Evolutionary conservation across 2,329 filamentous ascomycete genomes (phyloP), one percentile per base, ranked within the genome.

Genomic region (Capronia americana): DNA sequence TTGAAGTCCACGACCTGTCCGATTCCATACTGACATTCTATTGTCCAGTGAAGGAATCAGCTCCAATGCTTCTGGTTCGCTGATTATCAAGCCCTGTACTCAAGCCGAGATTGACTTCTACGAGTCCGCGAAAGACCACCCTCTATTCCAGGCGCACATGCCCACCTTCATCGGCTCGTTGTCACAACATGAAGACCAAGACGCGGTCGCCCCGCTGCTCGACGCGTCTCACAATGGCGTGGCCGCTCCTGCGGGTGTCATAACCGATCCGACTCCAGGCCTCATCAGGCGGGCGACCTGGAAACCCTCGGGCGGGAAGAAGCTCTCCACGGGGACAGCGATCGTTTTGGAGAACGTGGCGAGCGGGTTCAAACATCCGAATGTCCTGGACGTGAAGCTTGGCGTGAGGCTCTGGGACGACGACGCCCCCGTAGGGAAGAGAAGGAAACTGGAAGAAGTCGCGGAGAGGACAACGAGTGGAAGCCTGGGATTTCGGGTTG

Each of bases 11-110:
- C 20, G n/a, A 8, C 17, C 24, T 51, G 20, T 24, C 10, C 14
- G 6, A 20, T 34, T n/a, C 57, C 3, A 38, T 63, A 58, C 69
- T 64, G 65, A 65, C 64, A 32, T 54, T 50, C 68, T 55, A 48
- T 57, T 41, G 17, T 69, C 54, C 75, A 97, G 93, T 80, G 93
- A 96, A 72, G 95, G 95, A 70, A 94, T 96, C 55, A 87, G 96
- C 73, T 93, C 90, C 76, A 92, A 96, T 75, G 84, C 86, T 63
- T 88, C 92, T 61, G 95, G 95, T 76, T 87, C 90, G 70, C 84
- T 98, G 38, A 91, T 99, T 77, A 92, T 97, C 76, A 99, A 99
- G 80, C 95, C 95, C 20, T 98, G 94, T 78, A 96, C 92, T 0
- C 81, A 88, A 69, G 85, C 88, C 70, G 95, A 99, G 80, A 88